A percentile compares a stretch with the other conserved stretches of the same genome.
Conservation (phyloP, 2,329 filamentous ascomycete genomes). For the Trichoderma oligosporum region DNA sequence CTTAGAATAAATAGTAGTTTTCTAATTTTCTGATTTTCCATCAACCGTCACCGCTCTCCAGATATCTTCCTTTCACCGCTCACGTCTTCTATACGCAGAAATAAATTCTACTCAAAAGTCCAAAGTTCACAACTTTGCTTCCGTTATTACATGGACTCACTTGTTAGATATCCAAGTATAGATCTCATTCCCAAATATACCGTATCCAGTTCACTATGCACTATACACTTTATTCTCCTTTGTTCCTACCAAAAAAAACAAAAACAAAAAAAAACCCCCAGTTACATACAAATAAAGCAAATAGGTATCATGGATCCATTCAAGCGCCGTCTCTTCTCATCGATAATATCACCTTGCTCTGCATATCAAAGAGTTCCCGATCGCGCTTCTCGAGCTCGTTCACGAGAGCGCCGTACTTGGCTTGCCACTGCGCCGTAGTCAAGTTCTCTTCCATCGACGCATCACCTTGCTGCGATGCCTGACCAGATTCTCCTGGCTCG, state of each 20-base stretch:
- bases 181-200: too few relatives aligned
- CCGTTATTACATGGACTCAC: too few relatives aligned
- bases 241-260: not conserved
- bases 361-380: slow-evolving; percentile 45
- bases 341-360: slow-evolving; percentile 41
- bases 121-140: too few relatives aligned
- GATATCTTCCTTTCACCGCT: too few relatives aligned
- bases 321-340: slow-evolving; percentile 26
- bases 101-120: too few relatives aligned
- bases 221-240: too few relatives aligned
- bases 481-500: slow-evolving; percentile 23
- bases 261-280: not conserved
- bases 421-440: slow-evolving; percentile 46
- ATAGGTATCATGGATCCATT: slow-evolving; percentile 19
- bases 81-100: too few relatives aligned
- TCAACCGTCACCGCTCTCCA: too few relatives aligned
- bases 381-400: slow-evolving; percentile 57
- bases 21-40: too few relatives aligned
- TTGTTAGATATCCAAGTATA: too few relatives aligned
- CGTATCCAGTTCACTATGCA: too few relatives aligned
- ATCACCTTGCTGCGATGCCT: slow-evolving; percentile 11
- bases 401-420: slow-evolving; percentile 55
- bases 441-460: slow-evolving; percentile 24
- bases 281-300: slow-evolving; percentile 14
- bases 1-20: too few relatives aligned